Base-by-base conservation (phyloP, 2,329 filamentous ascomycete genomes). In the Daldinia eschscholtzii region DNA sequence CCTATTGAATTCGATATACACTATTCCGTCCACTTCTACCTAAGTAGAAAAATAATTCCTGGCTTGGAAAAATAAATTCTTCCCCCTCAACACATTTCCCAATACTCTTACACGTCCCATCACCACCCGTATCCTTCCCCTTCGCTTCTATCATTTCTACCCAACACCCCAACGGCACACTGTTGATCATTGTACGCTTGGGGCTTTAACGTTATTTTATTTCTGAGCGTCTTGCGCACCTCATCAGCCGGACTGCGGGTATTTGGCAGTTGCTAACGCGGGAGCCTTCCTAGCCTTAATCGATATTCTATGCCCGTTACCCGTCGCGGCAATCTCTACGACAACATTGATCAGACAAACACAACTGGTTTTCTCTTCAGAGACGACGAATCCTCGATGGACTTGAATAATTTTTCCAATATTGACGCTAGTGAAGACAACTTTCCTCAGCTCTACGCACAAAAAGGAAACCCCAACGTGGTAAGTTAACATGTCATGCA, bases 301-400 rank as follows among this genome's bases (percentile, higher is more conserved):
- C 92, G 95, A 72, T 97, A 97, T 81, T 98, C 95, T 4, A 94
- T 98, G 92, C 95, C 95, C 35, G 92, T 95, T 58, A 93, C 92
- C 55, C 87, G 87, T 67, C 88, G 90, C 72, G 88, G 91, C 72
- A 89, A 91, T 70, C 82, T 89, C 74, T 89, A 91, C 76, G 89
- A 91, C 74, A 87, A 88, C 42, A 83, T 97, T 64, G 94, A 96
- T 70, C 91, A 93, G 73, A 93, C 93, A 76, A 94, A 96, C 81
- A 94, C 93, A 12, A 88, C 93, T 28, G 90, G 92, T 62, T 97
- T 97, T 76, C 85, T 97, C 41, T 97, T 98, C 78, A 91, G 92
- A 67, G 92, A 93, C 75, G 93, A 94, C 67, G 90, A 94, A 62
- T 78, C 81, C 61, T 78, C 77, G 57, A 87, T 89, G 53, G 89